Base-by-base conservation (phyloP, 2,329 filamentous ascomycete genomes). In the Daldinia sp. region DNA sequence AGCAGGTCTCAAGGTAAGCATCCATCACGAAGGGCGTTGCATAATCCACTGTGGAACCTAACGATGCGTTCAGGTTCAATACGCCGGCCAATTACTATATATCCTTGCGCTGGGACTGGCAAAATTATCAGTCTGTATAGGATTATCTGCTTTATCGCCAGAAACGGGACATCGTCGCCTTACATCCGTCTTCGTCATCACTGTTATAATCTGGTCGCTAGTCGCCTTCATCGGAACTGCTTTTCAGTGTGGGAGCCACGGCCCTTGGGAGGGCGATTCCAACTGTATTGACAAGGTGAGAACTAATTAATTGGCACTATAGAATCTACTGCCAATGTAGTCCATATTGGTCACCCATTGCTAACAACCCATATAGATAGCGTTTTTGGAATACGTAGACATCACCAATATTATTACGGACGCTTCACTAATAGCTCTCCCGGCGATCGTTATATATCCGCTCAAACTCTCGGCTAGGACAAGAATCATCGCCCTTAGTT, bases 331-430 rank as follows among this genome's bases (percentile, higher is more conserved):
- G n/a, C n/a, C n/a, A n/a, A n/a, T n/a, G n/a, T n/a, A n/a, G n/a
- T n/a, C n/a, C n/a, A 27, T 25, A 39, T 15, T 10, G 17, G 21
- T 10, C n/a, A 27, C 21, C 21, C 10, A 25, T 30, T 43, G 43
- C 49, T 56, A 30, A 63, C 49, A 4, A n/a, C 8, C n/a, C 2
- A 8, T 23, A 35, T 29, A 66, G 62, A 50, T 37, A 10, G 41
- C 62, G n/a, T 66, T 63, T 51, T 13, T 66, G 21, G 52, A 62
- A 58, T 68, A 67, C 41, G 63, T 67, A 21, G 52, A 47, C 29
- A 56, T 67, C 48, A 66, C 61, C 4, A 68, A 66, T 10, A 64
- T 68, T 13, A 7, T 68, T 11, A 67, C 66, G 15, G 63, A 68
- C 21, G 57, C 43, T 29, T 61, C 60, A 8, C 35, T 68, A n/a